Evolutionary conservation across 179 eudicot species (phyloP).

Genomic region (Carnegiea gigantea): DNA sequence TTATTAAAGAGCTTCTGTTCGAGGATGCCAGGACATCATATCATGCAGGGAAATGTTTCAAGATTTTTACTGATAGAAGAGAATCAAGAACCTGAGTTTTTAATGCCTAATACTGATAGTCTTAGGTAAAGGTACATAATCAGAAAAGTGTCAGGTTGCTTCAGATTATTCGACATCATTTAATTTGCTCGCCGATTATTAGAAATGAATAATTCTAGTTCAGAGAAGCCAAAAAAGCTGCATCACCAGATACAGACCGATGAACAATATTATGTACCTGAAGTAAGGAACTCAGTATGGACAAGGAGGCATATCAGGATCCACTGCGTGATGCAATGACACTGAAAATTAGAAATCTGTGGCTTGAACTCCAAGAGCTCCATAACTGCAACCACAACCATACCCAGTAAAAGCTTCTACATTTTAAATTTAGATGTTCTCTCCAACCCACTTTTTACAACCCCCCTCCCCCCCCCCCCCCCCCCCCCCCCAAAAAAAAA

Average conservation of each 20-base stretch:
- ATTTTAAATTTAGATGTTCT: not conserved
- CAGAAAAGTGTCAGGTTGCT: not conserved
- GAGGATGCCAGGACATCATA: not conserved
- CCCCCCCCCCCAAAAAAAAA: too few relatives aligned
- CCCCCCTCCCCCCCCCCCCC: too few relatives aligned
- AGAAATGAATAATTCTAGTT: not conserved
- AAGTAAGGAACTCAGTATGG: not conserved
- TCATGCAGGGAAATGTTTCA: not conserved
- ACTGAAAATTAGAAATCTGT: not conserved
- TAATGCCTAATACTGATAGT: not conserved
- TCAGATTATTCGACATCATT: not conserved
- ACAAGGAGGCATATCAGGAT: not conserved
- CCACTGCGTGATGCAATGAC: not conserved
- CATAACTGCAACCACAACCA: not conserved
- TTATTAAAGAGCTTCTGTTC: not conserved
- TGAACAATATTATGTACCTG: constrained; percentile 9
- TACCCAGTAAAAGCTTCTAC: not conserved
- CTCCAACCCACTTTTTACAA: too few relatives aligned
- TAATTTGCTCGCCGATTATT: not conserved
- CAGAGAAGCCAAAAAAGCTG: too few relatives aligned
- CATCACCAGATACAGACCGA: too few relatives aligned
- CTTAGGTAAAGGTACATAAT: not conserved
- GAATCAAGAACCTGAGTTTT: not conserved
- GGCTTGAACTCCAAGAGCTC: not conserved
- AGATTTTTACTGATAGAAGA: not conserved